A percentile compares a stretch with the other conserved stretches of the same genome.
phyloP scores from a whole-genome alignment of 163 green algal species.

The Scenedesmus sp. region DNA sequence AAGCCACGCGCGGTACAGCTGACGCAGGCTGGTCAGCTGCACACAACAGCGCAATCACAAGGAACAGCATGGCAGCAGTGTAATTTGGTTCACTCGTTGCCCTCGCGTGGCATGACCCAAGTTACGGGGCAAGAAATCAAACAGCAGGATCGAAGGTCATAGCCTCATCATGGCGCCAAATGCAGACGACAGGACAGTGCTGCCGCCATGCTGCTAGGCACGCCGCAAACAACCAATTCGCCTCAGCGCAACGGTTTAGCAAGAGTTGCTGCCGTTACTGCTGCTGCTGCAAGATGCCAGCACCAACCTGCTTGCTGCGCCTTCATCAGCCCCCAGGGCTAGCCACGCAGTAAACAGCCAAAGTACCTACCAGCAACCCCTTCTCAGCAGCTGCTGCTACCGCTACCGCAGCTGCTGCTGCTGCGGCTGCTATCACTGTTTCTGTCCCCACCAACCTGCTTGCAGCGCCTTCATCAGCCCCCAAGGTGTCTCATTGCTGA shows the following conservation, averaged over 20 bases:
- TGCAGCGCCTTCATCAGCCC: conserved; percentile 77
- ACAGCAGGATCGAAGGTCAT: too few relatives aligned
- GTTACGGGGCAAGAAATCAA: too few relatives aligned
- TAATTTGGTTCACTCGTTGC: too few relatives aligned
- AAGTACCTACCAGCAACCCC: too few relatives aligned
- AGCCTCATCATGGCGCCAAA: too few relatives aligned
- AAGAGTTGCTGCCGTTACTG: not conserved
- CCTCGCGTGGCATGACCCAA: too few relatives aligned
- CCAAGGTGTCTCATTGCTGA: conserved; percentile 97
- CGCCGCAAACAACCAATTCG: too few relatives aligned
- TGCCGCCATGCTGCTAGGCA: too few relatives aligned
- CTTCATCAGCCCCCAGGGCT: conserved; percentile 86
- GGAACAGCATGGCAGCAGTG: not conserved
- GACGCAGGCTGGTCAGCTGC: conserved; percentile 26
- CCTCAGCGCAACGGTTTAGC: too few relatives aligned
- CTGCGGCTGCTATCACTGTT: not conserved
- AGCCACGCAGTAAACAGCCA: too few relatives aligned
- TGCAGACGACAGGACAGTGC: too few relatives aligned
- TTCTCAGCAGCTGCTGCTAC: not conserved
- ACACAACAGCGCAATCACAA: not conserved
- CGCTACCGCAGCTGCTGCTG: not conserved
- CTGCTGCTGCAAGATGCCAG: too few relatives aligned
- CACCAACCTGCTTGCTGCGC: conserved; percentile 54
- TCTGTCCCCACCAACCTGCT: not conserved
- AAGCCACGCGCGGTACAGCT: conserved; percentile 62